Evolutionary conservation across 768 basidiomycete genomes (phyloP).

Genomic region (Psilocybe azurescens): DNA sequence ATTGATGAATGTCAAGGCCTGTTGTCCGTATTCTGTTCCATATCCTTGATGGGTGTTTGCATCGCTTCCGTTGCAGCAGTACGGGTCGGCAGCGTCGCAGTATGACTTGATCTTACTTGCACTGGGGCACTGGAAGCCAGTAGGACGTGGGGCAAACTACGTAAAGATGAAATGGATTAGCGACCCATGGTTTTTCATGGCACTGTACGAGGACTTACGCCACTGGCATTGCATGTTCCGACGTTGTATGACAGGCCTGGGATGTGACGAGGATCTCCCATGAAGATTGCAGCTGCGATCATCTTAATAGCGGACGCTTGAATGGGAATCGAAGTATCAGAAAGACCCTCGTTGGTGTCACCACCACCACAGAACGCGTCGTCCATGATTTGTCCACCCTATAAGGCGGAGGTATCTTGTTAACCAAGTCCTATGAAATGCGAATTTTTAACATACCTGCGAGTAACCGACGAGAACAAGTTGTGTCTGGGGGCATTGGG

Average conservation of each 20-base stretch:
- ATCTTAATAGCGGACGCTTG: constrained; percentile 31
- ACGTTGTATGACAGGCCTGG: constrained; percentile 37
- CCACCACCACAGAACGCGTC: constrained; percentile 40
- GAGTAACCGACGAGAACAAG: constrained; percentile 40
- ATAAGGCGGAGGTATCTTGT: not conserved
- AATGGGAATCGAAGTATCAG: constrained; percentile 35
- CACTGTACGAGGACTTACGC: constrained; percentile 25
- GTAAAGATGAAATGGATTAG: not conserved
- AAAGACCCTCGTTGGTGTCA: constrained; percentile 35
- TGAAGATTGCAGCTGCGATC: constrained; percentile 40
- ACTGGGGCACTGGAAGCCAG: constrained; percentile 26
- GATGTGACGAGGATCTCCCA: constrained; percentile 39
- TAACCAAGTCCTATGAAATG: not conserved
- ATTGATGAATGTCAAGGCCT: constrained; percentile 35
- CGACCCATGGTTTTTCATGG: not conserved
- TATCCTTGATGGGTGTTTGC: constrained; percentile 38
- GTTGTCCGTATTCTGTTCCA: constrained; percentile 34
- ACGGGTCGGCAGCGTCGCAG: constrained; percentile 39
- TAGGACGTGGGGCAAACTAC: constrained; percentile 37
- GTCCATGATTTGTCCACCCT: constrained; percentile 41
- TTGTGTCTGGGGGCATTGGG: constrained; percentile 33
- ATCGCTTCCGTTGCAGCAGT: constrained; percentile 39
- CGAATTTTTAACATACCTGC: constrained; percentile 23
- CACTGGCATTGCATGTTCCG: constrained; percentile 35
- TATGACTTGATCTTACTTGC: constrained; percentile 13